Evolutionary conservation across 768 basidiomycete species (phyloP).

Genomic region (Termitomyces sp.): DNA sequence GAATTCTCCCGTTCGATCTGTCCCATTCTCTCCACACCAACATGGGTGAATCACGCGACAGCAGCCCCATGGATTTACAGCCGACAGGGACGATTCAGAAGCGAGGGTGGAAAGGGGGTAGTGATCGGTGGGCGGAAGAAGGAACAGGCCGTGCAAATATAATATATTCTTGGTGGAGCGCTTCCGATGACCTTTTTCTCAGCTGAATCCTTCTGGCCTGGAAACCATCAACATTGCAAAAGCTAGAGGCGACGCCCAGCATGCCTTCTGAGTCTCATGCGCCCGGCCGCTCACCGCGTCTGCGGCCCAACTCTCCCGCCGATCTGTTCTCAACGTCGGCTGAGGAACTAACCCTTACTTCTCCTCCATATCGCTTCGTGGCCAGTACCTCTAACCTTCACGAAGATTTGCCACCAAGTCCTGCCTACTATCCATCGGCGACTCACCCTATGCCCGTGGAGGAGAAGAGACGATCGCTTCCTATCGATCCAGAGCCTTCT

Average conservation of each 20-base stretch:
- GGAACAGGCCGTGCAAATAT: background rate
- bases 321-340: slow-evolving; percentile 13
- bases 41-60: background rate
- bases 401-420: slow-evolving; percentile 18
- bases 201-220: background rate
- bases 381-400: slow-evolving; percentile 28
- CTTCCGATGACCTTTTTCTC: background rate
- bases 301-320: background rate
- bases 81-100: background rate
- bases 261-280: background rate
- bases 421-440: slow-evolving; percentile 18
- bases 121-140: background rate
- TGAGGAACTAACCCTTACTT: slow-evolving; percentile 16
- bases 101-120: background rate
- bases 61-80: background rate
- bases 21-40: background rate
- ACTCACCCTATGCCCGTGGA: slow-evolving; percentile 15
- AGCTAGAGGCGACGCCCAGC: background rate
- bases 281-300: background rate
- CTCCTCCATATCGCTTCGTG: slow-evolving; percentile 31
- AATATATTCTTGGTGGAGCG: background rate
- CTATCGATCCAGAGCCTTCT: slow-evolving; percentile 15
- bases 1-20: background rate
- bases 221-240: slow-evolving; percentile 6
- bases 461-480: slow-evolving; percentile 14